Evolutionary conservation across 2,329 filamentous ascomycete genomes (phyloP).

Genomic region (Microthyrium microscopicum): DNA sequence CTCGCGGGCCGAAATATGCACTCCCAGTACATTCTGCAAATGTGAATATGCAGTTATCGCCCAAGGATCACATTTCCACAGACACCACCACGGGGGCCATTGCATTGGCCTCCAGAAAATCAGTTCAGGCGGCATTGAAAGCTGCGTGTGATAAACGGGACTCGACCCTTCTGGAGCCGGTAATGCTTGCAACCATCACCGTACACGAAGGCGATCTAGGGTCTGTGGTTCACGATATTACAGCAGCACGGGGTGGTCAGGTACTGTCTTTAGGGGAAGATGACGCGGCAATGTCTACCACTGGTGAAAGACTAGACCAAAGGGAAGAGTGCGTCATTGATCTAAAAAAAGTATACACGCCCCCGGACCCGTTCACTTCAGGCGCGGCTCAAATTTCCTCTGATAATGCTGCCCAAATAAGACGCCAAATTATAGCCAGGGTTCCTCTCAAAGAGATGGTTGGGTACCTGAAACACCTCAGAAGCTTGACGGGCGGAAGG

Average conservation of each 20-base stretch:
- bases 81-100: slow-evolving; percentile 50
- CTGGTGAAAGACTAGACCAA: slow-evolving; percentile 7
- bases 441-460: slow-evolving; percentile 96
- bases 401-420: slow-evolving; percentile 13
- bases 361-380: slow-evolving; percentile 59
- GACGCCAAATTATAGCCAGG: slow-evolving; percentile 56
- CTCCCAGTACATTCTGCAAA: slow-evolving; percentile 66
- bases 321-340: too few species aligned
- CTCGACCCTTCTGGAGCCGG: slow-evolving; percentile 70
- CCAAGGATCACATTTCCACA: slow-evolving; percentile 43
- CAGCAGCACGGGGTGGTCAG: slow-evolving; percentile 54
- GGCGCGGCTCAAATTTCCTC: slow-evolving; percentile 10
- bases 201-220: slow-evolving; percentile 72
- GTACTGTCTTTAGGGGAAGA: slow-evolving; percentile 52
- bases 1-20: slow-evolving; percentile 64
- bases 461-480: slow-evolving; percentile 74
- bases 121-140: slow-evolving; percentile 37
- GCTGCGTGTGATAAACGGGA: slow-evolving; percentile 37
- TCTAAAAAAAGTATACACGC: slow-evolving; percentile 62
- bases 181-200: slow-evolving; percentile 78
- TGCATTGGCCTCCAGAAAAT: slow-evolving; percentile 45
- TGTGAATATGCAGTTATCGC: slow-evolving; percentile 54
- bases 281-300: slow-evolving; percentile 11
- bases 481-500: slow-evolving; percentile 75
- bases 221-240: slow-evolving; percentile 66